Base-by-base conservation (phyloP, 1,139 yeast genomes). In the Saccharomyces uvarum region DNA sequence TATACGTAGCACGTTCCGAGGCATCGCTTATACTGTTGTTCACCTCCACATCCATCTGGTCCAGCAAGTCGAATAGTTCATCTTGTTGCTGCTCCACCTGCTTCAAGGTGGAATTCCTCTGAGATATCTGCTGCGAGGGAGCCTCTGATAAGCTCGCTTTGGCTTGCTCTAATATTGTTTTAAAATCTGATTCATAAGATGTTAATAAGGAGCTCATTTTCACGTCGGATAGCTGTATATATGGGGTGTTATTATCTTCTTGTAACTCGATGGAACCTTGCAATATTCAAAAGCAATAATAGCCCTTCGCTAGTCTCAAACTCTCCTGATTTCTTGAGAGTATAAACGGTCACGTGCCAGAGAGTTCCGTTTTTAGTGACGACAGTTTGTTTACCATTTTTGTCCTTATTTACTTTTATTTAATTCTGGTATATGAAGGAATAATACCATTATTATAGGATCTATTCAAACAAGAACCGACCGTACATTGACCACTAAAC, bases 41-140 rank as follows among this genome's bases (percentile, higher is more conserved):
- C 2, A 67, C 60, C 51, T 70, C 73, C 14, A 70, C 59, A n/a
- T 68, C 71, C 64, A 70, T 66, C 52, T 68, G 71, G 31, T 70
- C 71, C 21, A 69, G 28, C 38, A 70, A 58, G 47, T 68, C 72
- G 9, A 63, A 53, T 28, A 68, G 56, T 41, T 69, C 72, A 51
- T 66, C 69, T 50, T 66, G 64, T 50, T 65, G 65, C 46, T 65
- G 62, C 47, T 68, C 71, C 16, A 67, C 59, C 42, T 61, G 62
- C 44, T 63, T 61, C 31, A 68, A 44, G 3, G 66, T 61, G 8
- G 54, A 53, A 53, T 63, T 66, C 49, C 66, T 61, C 51, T 64
- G 63, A 6, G 67, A 57, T 11, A 62, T 38, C 3, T 60, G 58
- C 54, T 66, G 68, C 4, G 57, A 53, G 21, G 53, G 56, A 2